Conservation (phyloP, 2,329 filamentous ascomycete species). For the Cyphellophora attinorum region DNA sequence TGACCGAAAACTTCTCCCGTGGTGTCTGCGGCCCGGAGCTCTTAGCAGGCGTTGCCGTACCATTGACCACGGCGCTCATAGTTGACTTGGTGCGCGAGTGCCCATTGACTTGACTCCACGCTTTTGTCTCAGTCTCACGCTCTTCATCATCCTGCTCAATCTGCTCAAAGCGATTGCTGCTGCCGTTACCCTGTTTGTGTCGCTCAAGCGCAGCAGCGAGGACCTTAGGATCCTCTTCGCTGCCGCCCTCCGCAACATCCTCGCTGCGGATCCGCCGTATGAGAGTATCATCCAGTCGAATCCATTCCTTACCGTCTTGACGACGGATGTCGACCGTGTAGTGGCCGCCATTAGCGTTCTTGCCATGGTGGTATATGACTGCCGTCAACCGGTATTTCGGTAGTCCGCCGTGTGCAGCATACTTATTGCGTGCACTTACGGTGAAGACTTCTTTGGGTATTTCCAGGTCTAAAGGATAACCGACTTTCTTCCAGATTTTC, state of each 20-base stretch:
- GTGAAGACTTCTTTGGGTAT: constrained; percentile 86
- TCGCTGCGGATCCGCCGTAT: constrained; percentile 77
- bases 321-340: constrained; percentile 96
- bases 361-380: constrained; percentile 95
- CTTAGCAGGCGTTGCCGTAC: constrained; percentile 44
- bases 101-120: constrained; percentile 81
- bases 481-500: constrained; percentile 98
- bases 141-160: constrained; percentile 54
- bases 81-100: constrained; percentile 62
- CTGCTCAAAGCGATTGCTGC: constrained; percentile 65
- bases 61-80: constrained; percentile 45
- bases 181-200: constrained; percentile 42
- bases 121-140: constrained; percentile 42
- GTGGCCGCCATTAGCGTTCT: constrained; percentile 89
- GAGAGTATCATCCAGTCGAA: constrained; percentile 87
- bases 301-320: constrained; percentile 92
- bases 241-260: constrained; percentile 78
- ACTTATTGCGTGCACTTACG: constrained; percentile 58
- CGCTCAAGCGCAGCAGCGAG: constrained; percentile 58
- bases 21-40: constrained; percentile 48
- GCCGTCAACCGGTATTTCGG: constrained; percentile 80
- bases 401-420: constrained; percentile 56
- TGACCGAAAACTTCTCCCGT: constrained; percentile 51
- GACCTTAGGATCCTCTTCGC: constrained; percentile 66
- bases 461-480: constrained; percentile 88